Evolutionary conservation across 208 protist species (phyloP), one percentile per base, ranked within the genome.

Genomic region (Trichomonas tenax): DNA sequence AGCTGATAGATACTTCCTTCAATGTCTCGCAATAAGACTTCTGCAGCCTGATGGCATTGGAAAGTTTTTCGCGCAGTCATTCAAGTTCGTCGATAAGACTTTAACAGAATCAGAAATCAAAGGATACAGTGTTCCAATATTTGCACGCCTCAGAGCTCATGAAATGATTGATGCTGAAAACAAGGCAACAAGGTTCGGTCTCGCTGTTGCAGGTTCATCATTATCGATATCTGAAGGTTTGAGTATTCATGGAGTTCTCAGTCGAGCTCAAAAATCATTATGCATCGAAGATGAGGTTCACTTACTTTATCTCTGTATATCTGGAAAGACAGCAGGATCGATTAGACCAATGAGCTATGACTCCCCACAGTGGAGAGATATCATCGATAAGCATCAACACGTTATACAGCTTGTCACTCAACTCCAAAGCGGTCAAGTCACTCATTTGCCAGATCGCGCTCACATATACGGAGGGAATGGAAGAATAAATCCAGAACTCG

Each of bases 261-360:
- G 1, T 9, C 41, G 44, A 10, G 14, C 45, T 31, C 86, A 93
- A 51, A 93, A 51, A 38, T 49, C 31, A 34, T 51, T 93, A 4
- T 93, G 86, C 46, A n/a, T 93, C 14, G 86, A 93, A 41, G 86
- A 93, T 93, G 86, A 93, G 17, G 15, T 93, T 34, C 86, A 93
- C 51, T 21, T 93, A 8, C 31, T 93, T 34, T 93, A 93, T 93
- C 38, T 93, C 3, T 93, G 86, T 51, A 40, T 93, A 34, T 51
- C 44, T 34, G 21, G 40, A 31, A 93, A 34, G 21, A 58, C 45
- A 51, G 44, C 44, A 34, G 44, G 44, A 17, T 44, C 44, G 34
- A 21, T 93, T 36, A 48, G 44, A 93, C 41, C 15, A 21, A 44
- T 48, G 10, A 14, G 40, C 6, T 93, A 93, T 51, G 86, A 93